Evolutionary conservation across 2,329 filamentous ascomycete species (phyloP), one percentile per base, ranked within the genome.

Genomic region (Calonectria henricotiae): DNA sequence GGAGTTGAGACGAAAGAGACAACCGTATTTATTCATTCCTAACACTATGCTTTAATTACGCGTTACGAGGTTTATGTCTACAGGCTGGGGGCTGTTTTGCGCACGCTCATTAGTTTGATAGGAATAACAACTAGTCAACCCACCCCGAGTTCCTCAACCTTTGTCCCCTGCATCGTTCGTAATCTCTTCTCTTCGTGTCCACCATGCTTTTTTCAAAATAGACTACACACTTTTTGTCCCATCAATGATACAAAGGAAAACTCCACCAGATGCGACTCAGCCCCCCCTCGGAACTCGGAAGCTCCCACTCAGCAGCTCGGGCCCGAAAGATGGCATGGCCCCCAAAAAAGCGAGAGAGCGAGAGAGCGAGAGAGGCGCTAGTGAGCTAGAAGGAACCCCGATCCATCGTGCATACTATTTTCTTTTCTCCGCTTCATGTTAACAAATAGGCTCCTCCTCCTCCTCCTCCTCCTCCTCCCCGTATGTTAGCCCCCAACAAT

Each of bases 221-320:
- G 43, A 46, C 43, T 46, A 46, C n/a, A 46, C 7, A 30, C 20
- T 30, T 30, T 46, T 46, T n/a, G 43, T 46, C 43, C n/a, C 43
- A 43, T 43, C 17, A 15, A 20, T 11, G 32, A 58, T 37, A 8
- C 35, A 37, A 58, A 30, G 27, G 27, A 30, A 30, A 58, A 39
- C 51, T 58, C 51, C 51, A 58, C 51, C 51, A 58, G 9, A 23
- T 3, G 2, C 35, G 32, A 35, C 51, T 58, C 51, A 58, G 51
- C 51, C 51, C 27, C 27, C 27, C 32, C 51, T 23, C 51, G 51
- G 51, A 13, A 58, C 51, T 58, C 51, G 51, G 51, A 58, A 25
- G 23, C 51, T 20, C 37, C 49, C 12, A 2, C n/a, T 55, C 17
- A 2, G 9, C 13, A 1, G 23, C 37, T 58, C 51, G 51, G 51